Percentiles rank a stretch among this genome's conserved stretches.
phyloP scores from a whole-genome alignment of 495 filamentous ascomycete genomes.

The Aspergillus kassunensis region DNA sequence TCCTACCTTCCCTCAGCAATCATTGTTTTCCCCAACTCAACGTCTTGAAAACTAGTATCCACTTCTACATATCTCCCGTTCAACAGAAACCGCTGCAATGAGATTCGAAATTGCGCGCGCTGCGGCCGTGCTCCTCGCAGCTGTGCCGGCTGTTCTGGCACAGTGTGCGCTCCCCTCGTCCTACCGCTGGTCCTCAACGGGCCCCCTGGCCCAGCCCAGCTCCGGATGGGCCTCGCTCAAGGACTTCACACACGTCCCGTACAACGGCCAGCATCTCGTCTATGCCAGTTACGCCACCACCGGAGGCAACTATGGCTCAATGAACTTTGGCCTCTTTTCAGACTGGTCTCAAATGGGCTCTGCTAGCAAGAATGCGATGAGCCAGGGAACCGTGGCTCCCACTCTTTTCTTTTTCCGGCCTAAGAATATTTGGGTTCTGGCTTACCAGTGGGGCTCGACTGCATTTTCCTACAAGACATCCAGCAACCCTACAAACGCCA shows the following conservation, averaged over 20 bases:
- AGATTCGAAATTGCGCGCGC: constrained; percentile 2
- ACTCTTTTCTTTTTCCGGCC: constrained; percentile 59
- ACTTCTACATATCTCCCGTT: no score
- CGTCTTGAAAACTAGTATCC: no score
- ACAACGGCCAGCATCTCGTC: constrained; percentile 53
- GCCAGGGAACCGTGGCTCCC: constrained; percentile 49
- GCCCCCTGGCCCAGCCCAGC: constrained; percentile 45
- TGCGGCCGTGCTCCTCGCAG: constrained; percentile 15
- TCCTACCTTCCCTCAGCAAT: no score
- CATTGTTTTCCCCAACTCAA: no score
- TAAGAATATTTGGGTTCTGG: constrained; percentile 57
- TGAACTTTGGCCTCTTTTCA: constrained; percentile 53
- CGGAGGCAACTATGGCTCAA: constrained; percentile 46
- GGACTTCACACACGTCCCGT: constrained; percentile 52
- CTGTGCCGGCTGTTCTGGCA: constrained; percentile 7
- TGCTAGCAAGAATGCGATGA: constrained; percentile 51
- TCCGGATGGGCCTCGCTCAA: constrained; percentile 53
- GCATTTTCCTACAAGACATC: constrained; percentile 58
- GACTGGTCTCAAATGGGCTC: constrained; percentile 53
- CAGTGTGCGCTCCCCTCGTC: constrained; percentile 50
- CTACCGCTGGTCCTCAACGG: constrained; percentile 53
- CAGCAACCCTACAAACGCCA: constrained; percentile 51
- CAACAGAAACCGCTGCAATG: no score
- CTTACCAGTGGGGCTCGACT: constrained; percentile 57
- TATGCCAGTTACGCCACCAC: constrained; percentile 44